Base-by-base conservation (phyloP, 192 early-diverging fungal species). In the Thamnidium elegans region DNA sequence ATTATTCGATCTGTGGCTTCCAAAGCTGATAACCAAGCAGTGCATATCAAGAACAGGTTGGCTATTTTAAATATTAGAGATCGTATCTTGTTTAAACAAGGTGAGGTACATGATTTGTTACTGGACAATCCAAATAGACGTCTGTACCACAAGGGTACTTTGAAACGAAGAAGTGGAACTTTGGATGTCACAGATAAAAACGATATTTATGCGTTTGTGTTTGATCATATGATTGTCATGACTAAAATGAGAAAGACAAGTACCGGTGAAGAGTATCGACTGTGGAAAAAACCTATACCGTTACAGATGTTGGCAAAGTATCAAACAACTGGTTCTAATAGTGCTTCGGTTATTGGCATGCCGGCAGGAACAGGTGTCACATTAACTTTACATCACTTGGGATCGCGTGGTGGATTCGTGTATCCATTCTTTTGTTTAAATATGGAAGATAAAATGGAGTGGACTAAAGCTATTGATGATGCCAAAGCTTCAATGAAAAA, bases 191-290 rank as follows among this genome's bases (percentile, higher is more conserved):
- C 64, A 5, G 87, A 86, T 58, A 85, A 84, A 31, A 71, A 84
- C 4, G 89, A 90, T 45, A 71, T 96, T n/a, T 78, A 83, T 51
- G 86, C 93, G 15, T 91, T 92, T 72, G 71, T 97, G 50, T 90
- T 99, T 59, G 96, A 99, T 74, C 92, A 97, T 78, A 83, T 90
- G 63, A 63, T 93, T 13, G 71, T 93, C 34, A 79, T 92, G 81
- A 82, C 88, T 61, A 90, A 87, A 66, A 70, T 76, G 47, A 54
- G 71, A 42, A 92, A 87, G 70, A 79, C 75, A 13, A 79, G 77
- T 47, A 76, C 78, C 50, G 78, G 76, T 9, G 86, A 84, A 36
- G 85, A 86, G 55, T 87, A 80, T 63, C 80, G 82, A 43, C 76
- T 90, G 7, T 73, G 71, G 71, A 67, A 82, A 76, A 83, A 86